Percentiles rank a stretch among this genome's conserved stretches.
Evolutionary conservation across 805 yeast genomes (phyloP).

Genomic region (Ogataea pilisensis): DNA sequence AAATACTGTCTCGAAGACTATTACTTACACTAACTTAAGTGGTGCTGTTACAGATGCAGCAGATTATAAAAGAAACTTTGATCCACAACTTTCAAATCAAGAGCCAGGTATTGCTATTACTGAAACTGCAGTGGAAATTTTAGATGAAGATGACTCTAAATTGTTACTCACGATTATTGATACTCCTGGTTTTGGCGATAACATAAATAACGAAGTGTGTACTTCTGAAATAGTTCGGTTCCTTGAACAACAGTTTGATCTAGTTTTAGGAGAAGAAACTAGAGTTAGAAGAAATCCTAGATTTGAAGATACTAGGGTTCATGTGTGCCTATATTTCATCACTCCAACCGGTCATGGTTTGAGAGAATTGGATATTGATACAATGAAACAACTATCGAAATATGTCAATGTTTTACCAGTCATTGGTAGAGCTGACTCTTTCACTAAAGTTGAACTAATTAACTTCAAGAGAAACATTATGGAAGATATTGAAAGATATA

Average conservation of each 20-base stretch:
- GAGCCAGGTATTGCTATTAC: conserved; percentile 79
- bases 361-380: conserved; percentile 65
- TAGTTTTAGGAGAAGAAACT: conserved; percentile 81
- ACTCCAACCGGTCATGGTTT: conserved; percentile 77
- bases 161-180: conserved; percentile 52
- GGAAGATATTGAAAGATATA: conserved; percentile 60
- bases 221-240: conserved; percentile 61
- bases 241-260: conserved; percentile 73
- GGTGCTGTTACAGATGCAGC: conserved; percentile 53
- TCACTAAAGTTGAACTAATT: conserved; percentile 55
- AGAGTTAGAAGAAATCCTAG: conserved; percentile 82
- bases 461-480: conserved; percentile 57
- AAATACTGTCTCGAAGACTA: conserved; percentile 38
- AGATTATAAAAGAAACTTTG: conserved; percentile 55
- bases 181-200: conserved; percentile 61
- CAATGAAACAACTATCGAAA: conserved; percentile 67
- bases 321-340: conserved; percentile 66
- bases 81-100: conserved; percentile 52
- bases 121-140: conserved; percentile 55
- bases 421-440: conserved; percentile 67
- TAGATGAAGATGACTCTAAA: conserved; percentile 57
- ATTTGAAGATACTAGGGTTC: conserved; percentile 73
- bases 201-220: conserved; percentile 57
- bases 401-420: conserved; percentile 73
- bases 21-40: conserved; percentile 57